A percentile compares a stretch with the other conserved stretches of the same genome.
Evolutionary conservation across 176 grass and related monocot genomes (phyloP).

Genomic region (Olyra latifolia): DNA sequence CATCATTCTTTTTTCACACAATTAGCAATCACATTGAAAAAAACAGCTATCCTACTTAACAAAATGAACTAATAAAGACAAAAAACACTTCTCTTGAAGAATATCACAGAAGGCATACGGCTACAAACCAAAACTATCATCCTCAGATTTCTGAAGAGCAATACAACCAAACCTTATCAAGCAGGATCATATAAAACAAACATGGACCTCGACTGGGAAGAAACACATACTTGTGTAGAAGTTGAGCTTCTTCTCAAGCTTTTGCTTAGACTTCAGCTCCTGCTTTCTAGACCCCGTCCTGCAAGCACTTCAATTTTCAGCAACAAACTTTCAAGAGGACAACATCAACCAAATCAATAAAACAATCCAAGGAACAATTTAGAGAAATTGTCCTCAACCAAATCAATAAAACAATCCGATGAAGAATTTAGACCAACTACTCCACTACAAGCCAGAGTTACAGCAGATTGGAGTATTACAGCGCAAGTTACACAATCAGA

Average conservation of each 20-base stretch:
- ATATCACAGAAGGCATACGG: not conserved
- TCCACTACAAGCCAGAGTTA: not conserved
- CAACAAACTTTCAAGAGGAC: conserved; percentile 7
- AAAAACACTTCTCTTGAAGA: not conserved
- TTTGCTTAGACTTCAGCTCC: conserved; percentile 51
- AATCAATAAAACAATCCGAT: no score
- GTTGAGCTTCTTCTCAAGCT: conserved; percentile 44
- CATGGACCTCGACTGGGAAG: not conserved
- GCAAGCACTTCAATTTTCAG: conserved; percentile 26
- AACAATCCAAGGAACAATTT: not conserved
- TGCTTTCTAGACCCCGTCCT: conserved; percentile 49
- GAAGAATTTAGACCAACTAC: not conserved
- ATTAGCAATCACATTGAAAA: not conserved
- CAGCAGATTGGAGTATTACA: not conserved
- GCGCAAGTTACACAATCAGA: not conserved
- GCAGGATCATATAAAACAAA: not conserved
- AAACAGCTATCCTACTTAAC: not conserved
- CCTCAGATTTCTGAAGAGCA: not conserved
- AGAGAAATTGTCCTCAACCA: not conserved
- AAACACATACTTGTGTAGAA: conserved; percentile 48
- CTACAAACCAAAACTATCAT: not conserved
- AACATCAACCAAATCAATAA: not conserved
- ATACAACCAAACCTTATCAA: not conserved
- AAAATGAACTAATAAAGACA: not conserved
- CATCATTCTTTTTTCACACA: not conserved